Conservation (phyloP, 352 stramenopile species). For the Halophytophthora batemanensis region DNA sequence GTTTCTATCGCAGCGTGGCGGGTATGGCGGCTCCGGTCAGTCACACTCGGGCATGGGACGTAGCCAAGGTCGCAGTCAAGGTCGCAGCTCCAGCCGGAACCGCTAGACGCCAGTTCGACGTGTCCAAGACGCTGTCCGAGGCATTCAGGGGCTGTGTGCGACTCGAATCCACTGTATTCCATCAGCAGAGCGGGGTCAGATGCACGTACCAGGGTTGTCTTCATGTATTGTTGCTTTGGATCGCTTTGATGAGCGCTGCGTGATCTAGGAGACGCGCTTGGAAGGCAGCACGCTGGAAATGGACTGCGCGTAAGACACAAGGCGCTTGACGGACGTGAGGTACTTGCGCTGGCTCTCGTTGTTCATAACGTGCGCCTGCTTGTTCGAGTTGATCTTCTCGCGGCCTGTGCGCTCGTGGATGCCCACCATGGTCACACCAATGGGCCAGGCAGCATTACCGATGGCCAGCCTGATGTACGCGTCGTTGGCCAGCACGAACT, state of each 20-base stretch:
- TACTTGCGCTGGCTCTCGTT: slow-evolving; percentile 98
- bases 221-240: neutral
- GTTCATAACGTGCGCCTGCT: slow-evolving; percentile 99
- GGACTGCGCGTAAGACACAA: slow-evolving; percentile 97
- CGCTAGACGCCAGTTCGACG: no score
- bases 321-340: slow-evolving; percentile 96
- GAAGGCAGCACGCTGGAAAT: slow-evolving; percentile 78
- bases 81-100: slow-evolving; percentile 2
- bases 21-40: slow-evolving; percentile 22
- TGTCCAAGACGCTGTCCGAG: no score
- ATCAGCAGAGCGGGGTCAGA: no score
- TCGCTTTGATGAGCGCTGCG: neutral
- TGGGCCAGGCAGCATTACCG: slow-evolving; percentile 97
- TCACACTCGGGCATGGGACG: slow-evolving; percentile 18
- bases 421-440: slow-evolving; percentile 98
- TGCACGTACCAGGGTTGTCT: neutral
- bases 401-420: slow-evolving; percentile 96
- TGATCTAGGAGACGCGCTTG: slow-evolving; percentile 72
- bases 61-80: slow-evolving; percentile 8
- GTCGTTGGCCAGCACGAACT: slow-evolving; percentile 96
- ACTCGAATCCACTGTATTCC: no score
- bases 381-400: slow-evolving; percentile 96
- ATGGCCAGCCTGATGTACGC: slow-evolving; percentile 98
- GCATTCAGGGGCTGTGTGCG: no score
- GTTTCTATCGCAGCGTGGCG: slow-evolving; percentile 41